Evolutionary conservation across 371 early-diverging fungal species (phyloP), one percentile per base, ranked within the genome.

Genomic region (Dichotomocladium elegans): DNA sequence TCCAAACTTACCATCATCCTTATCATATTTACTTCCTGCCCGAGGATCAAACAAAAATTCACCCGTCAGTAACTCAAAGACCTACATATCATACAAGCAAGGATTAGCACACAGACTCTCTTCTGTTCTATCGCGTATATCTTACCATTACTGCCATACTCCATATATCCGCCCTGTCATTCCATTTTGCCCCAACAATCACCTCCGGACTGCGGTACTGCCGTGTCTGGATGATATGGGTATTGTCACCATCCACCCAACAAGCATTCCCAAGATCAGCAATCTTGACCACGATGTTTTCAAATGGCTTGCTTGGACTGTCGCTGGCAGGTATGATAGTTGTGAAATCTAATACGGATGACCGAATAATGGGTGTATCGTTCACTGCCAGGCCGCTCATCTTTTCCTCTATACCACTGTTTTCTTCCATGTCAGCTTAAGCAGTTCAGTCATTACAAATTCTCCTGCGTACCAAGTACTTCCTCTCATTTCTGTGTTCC

Each of bases 191-290:
- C 8, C 99, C 99, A 2, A 98, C 78, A 55, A 98, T 94, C n/a
- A 95, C 98, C 67, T 99, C 99, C 8, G 99, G 99, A 14, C 94
- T 87, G 47, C 99, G 88, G 60, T 99, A 99, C 68, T 96, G 98
- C 49, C 99, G 85, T 34, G 99, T 98, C 66, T 97, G 98, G 55
- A 99, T 96, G 57, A 97, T 93, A 56, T 90, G 89, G 0, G 94
- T 93, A 55, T 93, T 94, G 58, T 95, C 94, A 30, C 93, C 88
- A 60, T 96, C 83, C 11, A 85, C 84, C 92, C 94, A 96, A 59
- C 94, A 95, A 7, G 99, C 95, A 66, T 96, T 98, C 11, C 99
- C 98, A 24, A 98, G 79, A 77, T 98, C 99, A 8, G 98, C 96
- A 67, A 98, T 93, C 70, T 98, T 99, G 40, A 98, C 91, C 0